Conservation (phyloP, 148 eudicot species). For the Dysphania ambrosioides region DNA sequence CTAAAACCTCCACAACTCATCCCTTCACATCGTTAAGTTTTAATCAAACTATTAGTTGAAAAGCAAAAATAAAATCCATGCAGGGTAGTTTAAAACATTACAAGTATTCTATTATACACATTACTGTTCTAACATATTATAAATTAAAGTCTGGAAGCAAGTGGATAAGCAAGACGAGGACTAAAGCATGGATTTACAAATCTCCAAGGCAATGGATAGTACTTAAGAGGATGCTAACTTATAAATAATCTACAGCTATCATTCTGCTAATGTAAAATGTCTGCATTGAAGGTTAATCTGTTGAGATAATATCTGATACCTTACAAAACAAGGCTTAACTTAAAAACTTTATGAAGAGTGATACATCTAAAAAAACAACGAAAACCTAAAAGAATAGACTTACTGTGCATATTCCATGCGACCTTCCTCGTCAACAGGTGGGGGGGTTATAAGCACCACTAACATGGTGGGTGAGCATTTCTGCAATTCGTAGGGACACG, state of each 20-base stretch:
- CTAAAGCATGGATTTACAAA: neutral
- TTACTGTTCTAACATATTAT: too few species aligned
- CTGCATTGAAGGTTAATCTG: neutral
- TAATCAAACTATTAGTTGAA: too few species aligned
- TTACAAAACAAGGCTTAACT: neutral
- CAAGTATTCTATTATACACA: too few species aligned
- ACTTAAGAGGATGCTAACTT: neutral
- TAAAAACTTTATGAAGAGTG: neutral
- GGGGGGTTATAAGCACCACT: constrained; percentile 81
- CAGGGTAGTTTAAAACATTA: too few species aligned
- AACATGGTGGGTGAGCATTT: constrained; percentile 60
- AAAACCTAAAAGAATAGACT: constrained; percentile 14
- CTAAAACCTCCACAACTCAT: too few species aligned
- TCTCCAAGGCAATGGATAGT: neutral
- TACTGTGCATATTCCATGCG: constrained; percentile 73
- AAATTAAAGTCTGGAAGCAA: too few species aligned
- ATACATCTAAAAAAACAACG: neutral
- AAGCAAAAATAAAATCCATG: too few species aligned
- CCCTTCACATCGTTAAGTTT: too few species aligned
- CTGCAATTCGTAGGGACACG: constrained; percentile 34
- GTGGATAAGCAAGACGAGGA: neutral
- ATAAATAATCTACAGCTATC: neutral
- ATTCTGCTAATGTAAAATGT: neutral
- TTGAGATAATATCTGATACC: too few species aligned
- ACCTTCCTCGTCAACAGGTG: constrained; percentile 80